Conservation (phyloP, 2,329 filamentous ascomycete species). For the Ascochyta lentis region DNA sequence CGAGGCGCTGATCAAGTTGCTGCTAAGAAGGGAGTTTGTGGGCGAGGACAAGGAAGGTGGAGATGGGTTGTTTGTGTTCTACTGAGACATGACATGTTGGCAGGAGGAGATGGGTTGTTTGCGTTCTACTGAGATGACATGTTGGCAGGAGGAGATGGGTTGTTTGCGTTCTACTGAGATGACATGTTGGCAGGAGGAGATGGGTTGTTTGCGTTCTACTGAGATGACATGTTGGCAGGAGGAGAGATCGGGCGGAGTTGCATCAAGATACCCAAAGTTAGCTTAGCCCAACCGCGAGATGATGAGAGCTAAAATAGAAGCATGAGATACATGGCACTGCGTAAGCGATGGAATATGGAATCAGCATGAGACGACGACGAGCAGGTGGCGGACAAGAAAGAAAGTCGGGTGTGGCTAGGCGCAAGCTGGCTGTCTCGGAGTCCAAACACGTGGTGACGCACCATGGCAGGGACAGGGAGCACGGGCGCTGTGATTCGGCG, state of each 20-base stretch:
- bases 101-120: neutral
- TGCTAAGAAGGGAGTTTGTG: slow-evolving; percentile 74
- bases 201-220: too few species aligned
- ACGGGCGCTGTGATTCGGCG: slow-evolving; percentile 8
- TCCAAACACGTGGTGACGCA: slow-evolving; percentile 19
- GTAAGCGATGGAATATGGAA: too few species aligned
- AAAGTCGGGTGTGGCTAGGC: slow-evolving; percentile 4
- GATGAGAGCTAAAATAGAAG: too few species aligned
- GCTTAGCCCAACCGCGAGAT: too few species aligned
- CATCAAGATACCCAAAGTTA: too few species aligned
- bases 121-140: neutral
- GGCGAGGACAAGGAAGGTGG: slow-evolving; percentile 37
- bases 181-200: neutral
- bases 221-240: too few species aligned
- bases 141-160: slow-evolving; percentile 23
- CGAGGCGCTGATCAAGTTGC: slow-evolving; percentile 76
- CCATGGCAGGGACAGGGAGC: slow-evolving; percentile 7
- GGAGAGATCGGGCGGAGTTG: too few species aligned
- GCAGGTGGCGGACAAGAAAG: too few species aligned
- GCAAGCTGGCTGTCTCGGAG: slow-evolving; percentile 1
- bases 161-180: slow-evolving; percentile 44
- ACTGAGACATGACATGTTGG: slow-evolving; percentile 22
- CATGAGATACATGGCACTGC: too few species aligned
- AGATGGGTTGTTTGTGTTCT: slow-evolving; percentile 42
- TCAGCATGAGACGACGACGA: too few species aligned